Conservation (phyloP, 2,329 filamentous ascomycete species). For the Piedraia hortae region DNA sequence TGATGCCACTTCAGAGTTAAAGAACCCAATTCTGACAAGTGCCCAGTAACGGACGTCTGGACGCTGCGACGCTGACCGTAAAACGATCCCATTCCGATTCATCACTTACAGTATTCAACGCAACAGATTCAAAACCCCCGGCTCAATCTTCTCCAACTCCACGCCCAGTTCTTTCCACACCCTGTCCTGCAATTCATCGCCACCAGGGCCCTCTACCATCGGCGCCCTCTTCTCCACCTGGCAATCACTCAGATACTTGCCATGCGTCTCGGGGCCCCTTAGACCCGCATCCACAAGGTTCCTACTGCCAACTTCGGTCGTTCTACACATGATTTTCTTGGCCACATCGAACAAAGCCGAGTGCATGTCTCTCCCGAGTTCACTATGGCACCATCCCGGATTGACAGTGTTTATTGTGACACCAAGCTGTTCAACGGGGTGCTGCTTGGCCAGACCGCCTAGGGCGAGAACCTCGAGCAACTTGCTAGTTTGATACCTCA, state of each 20-base stretch:
- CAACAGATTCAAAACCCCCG: constrained; percentile 8
- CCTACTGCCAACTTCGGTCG: constrained; percentile 16
- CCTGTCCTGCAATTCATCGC: constrained; percentile 11
- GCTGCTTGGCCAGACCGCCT: constrained; percentile 11
- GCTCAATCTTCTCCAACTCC: constrained; percentile 15
- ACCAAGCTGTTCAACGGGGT: constrained; percentile 7
- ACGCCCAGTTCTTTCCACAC: constrained; percentile 16
- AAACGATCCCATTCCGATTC: too few relatives aligned
- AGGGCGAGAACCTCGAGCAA: constrained; percentile 21
- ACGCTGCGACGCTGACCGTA: too few relatives aligned
- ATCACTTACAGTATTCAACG: too few relatives aligned
- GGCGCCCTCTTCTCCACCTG: constrained; percentile 8
- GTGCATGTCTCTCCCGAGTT: constrained; percentile 16
- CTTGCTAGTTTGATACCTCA: constrained; percentile 20
- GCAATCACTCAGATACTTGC: constrained; percentile 15
- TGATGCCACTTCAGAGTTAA: too few relatives aligned
- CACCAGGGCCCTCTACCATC: constrained; percentile 14
- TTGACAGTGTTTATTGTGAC: constrained; percentile 23
- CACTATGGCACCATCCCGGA: constrained; percentile 25
- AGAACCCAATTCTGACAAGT: too few relatives aligned
- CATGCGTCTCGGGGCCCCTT: constrained; percentile 14
- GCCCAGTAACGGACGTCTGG: too few relatives aligned
- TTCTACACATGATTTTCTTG: constrained; percentile 9
- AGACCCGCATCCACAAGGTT: constrained; percentile 16
- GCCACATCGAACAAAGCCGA: constrained; percentile 2